Base-by-base conservation (phyloP, 768 basidiomycete species). In the Pleurotus eryngii region DNA sequence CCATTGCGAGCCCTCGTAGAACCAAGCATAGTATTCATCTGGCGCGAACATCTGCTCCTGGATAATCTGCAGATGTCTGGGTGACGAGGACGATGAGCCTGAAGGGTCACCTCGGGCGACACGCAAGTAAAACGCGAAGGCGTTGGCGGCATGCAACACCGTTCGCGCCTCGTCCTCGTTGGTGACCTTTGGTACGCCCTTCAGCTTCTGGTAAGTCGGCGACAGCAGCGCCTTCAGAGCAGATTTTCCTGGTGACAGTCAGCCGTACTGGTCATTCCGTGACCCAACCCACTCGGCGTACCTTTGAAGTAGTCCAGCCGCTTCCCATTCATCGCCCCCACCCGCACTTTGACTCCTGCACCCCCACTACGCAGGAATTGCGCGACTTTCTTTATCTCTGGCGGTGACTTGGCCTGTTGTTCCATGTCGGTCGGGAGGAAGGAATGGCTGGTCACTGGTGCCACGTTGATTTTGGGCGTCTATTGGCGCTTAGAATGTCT, bases 261-360 rank as follows among this genome's bases (percentile, higher is more conserved):
- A 35, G 30, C 30, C 30, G 8, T 35, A 63, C 17, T 7, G 9
- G 46, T 24, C 30, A 11, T 35, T 11, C 54, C 46, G 49, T 47
- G 6, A 24, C 22, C 57, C 47, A 30, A 20, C 14, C 24, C 20
- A 15, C 26, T 37, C 12, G 40, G 67, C 80, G 63, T 51, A 95
- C 96, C 97, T 78, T 95, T 99, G 81, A 98, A 99, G 75, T 98
- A 99, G 72, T 98, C 96, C 51, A 95, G 75, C 35, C 96, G 87
- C 72, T 96, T 97, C 20, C 96, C 96, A 64, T 92, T 92, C 66
- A 98, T 74, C 7, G 95, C 89, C 20, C 97, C 97, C 11, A 89
- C 87, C 61, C 92, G 82, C 55, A 87, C 82, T 77, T 97, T 98
- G 65, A 98, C 85, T 2, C 92, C 92, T 15, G 92, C 80, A 65